Evolutionary conservation across 139 green algal genomes (phyloP).

Genomic region (Chlorella sp.): DNA sequence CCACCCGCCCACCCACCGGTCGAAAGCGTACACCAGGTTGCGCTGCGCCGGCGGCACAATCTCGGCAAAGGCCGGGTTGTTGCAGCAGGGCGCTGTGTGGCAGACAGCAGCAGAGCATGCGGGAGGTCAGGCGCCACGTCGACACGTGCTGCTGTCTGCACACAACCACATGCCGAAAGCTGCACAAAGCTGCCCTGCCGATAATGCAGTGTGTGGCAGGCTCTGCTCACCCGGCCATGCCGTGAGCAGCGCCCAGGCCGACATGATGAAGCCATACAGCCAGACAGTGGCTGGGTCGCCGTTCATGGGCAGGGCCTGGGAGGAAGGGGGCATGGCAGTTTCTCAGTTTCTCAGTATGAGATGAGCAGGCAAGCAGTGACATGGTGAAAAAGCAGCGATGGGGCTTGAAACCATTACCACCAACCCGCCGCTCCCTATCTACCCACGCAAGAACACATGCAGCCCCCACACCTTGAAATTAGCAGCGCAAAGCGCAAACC

Average conservation of each 20-base stretch:
- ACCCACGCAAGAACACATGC: too few relatives aligned
- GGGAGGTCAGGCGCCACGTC: too few relatives aligned
- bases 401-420: too few relatives aligned
- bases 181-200: too few relatives aligned
- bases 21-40: slow-evolving; percentile 87
- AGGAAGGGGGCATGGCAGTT: background rate
- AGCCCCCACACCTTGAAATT: too few relatives aligned
- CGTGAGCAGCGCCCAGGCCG: slow-evolving; percentile 41
- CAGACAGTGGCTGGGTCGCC: slow-evolving; percentile 10
- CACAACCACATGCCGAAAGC: too few relatives aligned
- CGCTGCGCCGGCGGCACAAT: slow-evolving; percentile 78
- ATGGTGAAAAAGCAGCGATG: too few relatives aligned
- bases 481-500: too few relatives aligned
- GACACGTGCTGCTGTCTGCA: too few relatives aligned
- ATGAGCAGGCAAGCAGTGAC: background rate
- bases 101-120: too few relatives aligned
- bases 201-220: too few relatives aligned
- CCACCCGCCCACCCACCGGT: slow-evolving; percentile 54
- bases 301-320: slow-evolving; percentile 36
- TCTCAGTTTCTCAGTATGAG: background rate
- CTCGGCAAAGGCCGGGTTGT: slow-evolving; percentile 77
- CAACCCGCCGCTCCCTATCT: too few relatives aligned
- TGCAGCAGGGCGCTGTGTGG: slow-evolving; percentile 36
- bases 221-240: slow-evolving; percentile 36
- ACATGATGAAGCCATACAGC: slow-evolving; percentile 51